Base-by-base conservation (phyloP, 306 rosid species). In the Prunus davidiana region DNA sequence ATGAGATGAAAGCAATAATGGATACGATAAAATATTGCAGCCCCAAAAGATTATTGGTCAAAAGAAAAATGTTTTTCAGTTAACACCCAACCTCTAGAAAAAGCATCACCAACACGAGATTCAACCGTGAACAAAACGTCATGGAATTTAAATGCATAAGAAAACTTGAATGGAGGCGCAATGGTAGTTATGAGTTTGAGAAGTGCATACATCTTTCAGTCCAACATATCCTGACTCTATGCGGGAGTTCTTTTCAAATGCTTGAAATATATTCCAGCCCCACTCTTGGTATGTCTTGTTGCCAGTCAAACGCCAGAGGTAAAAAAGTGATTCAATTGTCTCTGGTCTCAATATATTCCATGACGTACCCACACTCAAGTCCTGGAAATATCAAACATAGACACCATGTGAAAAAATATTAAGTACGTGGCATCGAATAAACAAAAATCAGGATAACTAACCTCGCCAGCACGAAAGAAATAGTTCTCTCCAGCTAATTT, bases 201-300 rank as follows among this genome's bases (percentile, higher is more conserved):
- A 82, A 45, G 76, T 60, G 71, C 99, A 77, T 84, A 96, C 99
- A 76, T 96, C 99, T 92, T 91, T 91, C 73, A 96, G 86, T 77
- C 99, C 99, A 69, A 96, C 99, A 71, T 96, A 96, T 79, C 99
- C 99, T 0, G 96, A 78, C 76, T 96, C 99, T 0, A 87, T 1
- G 52, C 98, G 99, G 74, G 96, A 96, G 88, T 91, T 91, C 91
- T 91, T 92, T 82, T 96, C 99, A 27, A 96, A 96, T 78, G 99
- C 99, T 87, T 91, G 97, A 82, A 96, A 96, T 82, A 93, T 96
- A 78, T 96, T 93, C 99, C 99, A 96, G 77, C 98, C 98, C 99
- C 99, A 96, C 71, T 96, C 99, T 86, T 89, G 93, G 87, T 89
- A 96, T 65, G 99, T 96, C 90, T 87, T 86, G 82, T 96, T 96